phyloP scores from a whole-genome alignment of 768 basidiomycete species.

The Termitomyces sp. region DNA sequence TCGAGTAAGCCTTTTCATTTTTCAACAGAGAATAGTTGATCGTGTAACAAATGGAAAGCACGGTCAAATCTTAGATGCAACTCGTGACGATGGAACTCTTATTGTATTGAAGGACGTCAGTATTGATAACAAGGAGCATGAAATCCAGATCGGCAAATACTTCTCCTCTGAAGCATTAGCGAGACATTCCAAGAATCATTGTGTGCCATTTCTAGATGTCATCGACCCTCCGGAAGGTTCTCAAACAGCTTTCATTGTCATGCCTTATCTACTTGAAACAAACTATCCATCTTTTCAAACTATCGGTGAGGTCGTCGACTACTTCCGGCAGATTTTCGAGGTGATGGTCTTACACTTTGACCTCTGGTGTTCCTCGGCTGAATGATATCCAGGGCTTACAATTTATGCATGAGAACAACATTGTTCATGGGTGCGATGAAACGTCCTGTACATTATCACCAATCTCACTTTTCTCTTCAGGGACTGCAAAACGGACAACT shows the following conservation, averaged over 20 bases:
- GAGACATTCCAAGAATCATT: constrained; percentile 23
- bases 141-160: constrained; percentile 22
- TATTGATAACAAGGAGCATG: constrained; percentile 12
- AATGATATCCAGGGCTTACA: not conserved
- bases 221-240: constrained; percentile 13
- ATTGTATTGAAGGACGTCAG: constrained; percentile 23
- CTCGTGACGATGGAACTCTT: constrained; percentile 20
- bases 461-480: not conserved
- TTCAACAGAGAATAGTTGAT: not conserved
- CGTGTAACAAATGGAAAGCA: not conserved
- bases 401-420: not conserved
- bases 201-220: constrained; percentile 21
- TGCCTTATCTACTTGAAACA: constrained; percentile 17
- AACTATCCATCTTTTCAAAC: not conserved
- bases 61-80: constrained; percentile 18
- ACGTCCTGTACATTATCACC: not conserved
- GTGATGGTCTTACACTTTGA: not conserved
- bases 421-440: not conserved
- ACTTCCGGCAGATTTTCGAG: not conserved
- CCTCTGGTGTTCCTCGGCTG: not conserved
- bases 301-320: not conserved
- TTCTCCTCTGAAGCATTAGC: constrained; percentile 7
- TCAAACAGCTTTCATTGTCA: constrained; percentile 14
- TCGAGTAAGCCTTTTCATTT: not conserved
- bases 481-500: not conserved